A percentile compares a stretch with the other conserved stretches of the same genome.
These are phyloP conservation scores for Jatropha podagrica DNA, from an alignment of 441 rosid genomes.

Conservation along the genomic window DNA sequence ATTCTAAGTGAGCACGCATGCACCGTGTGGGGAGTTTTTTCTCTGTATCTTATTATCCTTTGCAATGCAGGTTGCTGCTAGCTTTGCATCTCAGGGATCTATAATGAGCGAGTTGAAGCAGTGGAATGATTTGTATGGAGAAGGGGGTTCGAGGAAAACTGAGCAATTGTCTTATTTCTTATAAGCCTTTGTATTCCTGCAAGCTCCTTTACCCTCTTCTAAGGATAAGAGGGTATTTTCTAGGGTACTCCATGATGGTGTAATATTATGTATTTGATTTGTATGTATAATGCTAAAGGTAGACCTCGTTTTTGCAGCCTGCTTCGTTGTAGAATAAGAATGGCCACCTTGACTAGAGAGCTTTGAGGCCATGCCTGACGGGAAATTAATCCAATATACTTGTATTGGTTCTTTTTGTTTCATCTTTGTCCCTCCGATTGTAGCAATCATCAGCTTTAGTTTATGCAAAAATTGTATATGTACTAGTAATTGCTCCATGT, in stretches of 20 bases:
- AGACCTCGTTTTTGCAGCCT: background rate
- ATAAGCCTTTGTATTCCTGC: background rate
- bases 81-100: conserved; percentile 67
- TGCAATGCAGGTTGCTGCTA: conserved; percentile 63
- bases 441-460: background rate
- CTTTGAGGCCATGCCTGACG: background rate
- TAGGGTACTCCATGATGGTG: background rate
- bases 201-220: background rate
- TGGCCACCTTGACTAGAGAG: background rate
- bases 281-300: background rate
- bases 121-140: conserved; percentile 85
- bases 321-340: background rate
- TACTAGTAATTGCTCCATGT: too few species aligned
- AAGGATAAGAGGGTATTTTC: background rate
- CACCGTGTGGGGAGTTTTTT: too few species aligned
- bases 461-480: too few species aligned
- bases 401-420: background rate
- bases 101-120: conserved; percentile 80
- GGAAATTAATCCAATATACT: background rate
- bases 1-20: too few species aligned
- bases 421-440: background rate
- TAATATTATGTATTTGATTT: background rate
- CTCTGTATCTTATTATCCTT: too few species aligned
- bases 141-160: conserved; percentile 86
- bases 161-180: conserved; percentile 76